Evolutionary conservation across 2,329 filamentous ascomycete genomes (phyloP).

Genomic region (Aspergillus sp.): DNA sequence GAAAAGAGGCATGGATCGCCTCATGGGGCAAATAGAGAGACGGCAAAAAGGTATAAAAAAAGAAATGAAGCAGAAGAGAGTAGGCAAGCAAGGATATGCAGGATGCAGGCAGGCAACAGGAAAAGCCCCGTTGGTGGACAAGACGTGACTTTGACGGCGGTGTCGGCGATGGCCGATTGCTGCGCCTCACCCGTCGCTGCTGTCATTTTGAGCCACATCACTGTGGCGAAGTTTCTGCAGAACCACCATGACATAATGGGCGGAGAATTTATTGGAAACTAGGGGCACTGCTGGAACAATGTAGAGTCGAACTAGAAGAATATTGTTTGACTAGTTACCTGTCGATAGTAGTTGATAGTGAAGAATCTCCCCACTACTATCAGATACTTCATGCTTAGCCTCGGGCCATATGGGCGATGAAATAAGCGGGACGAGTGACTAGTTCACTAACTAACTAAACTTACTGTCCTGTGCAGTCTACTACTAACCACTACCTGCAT

Average conservation of each 20-base stretch:
- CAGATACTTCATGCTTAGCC: neutral
- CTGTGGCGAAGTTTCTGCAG: constrained; percentile 20
- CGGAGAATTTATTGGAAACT: constrained; percentile 3
- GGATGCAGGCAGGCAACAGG: constrained; percentile 1
- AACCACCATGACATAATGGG: constrained; percentile 11
- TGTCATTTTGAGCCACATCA: constrained; percentile 15
- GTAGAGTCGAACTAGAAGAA: neutral
- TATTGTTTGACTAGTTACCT: neutral
- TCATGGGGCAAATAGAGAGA: constrained; percentile 2
- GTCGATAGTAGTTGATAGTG: no score
- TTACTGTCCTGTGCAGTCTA: no score
- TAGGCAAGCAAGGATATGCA: constrained; percentile 1
- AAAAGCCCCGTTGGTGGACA: neutral
- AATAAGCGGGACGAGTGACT: neutral
- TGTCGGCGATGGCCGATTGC: constrained; percentile 17
- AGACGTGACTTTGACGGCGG: neutral
- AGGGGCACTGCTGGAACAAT: neutral
- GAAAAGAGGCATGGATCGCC: neutral
- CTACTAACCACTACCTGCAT: no score
- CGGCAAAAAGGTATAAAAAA: neutral
- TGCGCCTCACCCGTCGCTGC: constrained; percentile 14
- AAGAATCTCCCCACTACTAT: neutral
- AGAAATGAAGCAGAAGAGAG: neutral
- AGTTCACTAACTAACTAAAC: no score
- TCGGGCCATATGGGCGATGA: neutral